Conservation (phyloP, 352 stramenopile species). For the Phytophthora cactorum region DNA sequence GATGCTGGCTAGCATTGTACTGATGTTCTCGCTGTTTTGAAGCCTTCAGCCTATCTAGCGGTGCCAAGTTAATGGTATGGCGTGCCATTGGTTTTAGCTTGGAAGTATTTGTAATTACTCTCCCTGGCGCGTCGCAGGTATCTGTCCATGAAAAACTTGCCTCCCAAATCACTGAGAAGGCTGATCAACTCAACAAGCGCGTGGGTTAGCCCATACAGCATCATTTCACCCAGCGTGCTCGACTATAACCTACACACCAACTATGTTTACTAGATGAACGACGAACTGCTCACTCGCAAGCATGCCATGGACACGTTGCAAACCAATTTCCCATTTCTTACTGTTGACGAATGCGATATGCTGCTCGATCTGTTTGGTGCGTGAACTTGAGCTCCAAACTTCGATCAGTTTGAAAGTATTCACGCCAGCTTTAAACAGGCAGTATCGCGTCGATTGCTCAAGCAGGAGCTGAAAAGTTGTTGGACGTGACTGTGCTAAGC, state of each 20-base stretch:
- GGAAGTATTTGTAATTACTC: neutral
- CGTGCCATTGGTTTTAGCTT: neutral
- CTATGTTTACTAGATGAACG: constrained; percentile 37
- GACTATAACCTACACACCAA: neutral
- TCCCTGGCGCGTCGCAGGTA: constrained; percentile 35
- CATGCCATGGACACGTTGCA: constrained; percentile 52
- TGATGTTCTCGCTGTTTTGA: neutral
- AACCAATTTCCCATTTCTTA: constrained; percentile 68
- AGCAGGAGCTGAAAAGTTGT: constrained; percentile 53
- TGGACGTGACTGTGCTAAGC: constrained; percentile 72
- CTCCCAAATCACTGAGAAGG: constrained; percentile 51
- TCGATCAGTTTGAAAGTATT: neutral
- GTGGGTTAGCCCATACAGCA: constrained; percentile 25
- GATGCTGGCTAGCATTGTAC: constrained; percentile 8
- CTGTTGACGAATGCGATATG: constrained; percentile 74
- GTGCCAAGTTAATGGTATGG: constrained; percentile 58
- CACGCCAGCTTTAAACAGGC: constrained; percentile 34
- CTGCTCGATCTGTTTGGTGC: constrained; percentile 79
- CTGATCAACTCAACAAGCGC: constrained; percentile 46
- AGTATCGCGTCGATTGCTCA: constrained; percentile 57
- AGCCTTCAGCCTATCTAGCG: constrained; percentile 45
- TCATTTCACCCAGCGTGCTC: neutral
- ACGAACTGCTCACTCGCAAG: constrained; percentile 50
- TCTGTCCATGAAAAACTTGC: constrained; percentile 64
- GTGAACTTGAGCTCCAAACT: constrained; percentile 2